Percentiles rank a stretch among this genome's conserved stretches.
Conservation (phyloP, 176 grass and related monocot species). For the Oryza brachyantha region DNA sequence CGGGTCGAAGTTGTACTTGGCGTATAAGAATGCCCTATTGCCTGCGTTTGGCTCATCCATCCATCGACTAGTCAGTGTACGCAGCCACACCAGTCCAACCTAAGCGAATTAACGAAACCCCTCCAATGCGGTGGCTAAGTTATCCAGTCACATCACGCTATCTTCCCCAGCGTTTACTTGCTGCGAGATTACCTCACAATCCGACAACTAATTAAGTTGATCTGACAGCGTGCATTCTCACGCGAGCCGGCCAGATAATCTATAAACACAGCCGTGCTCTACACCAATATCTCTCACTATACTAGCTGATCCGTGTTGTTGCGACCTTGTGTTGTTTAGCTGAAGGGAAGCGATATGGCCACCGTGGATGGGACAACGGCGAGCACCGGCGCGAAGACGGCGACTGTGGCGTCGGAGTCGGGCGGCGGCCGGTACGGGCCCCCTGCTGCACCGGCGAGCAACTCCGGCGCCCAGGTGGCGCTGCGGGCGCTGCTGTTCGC, state of each 20-base stretch:
- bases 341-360: slow-evolving; percentile 9
- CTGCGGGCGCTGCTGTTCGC: slow-evolving; percentile 58
- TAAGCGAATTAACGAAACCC: no score
- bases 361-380: neutral
- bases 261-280: neutral
- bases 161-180: no score
- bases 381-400: neutral
- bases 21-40: no score
- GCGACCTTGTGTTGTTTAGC: neutral
- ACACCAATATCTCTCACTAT: neutral
- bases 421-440: no score
- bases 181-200: no score
- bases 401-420: neutral
- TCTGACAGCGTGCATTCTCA: neutral
- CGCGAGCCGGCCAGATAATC: neutral
- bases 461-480: slow-evolving; percentile 18
- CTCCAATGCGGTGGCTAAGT: neutral
- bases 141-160: no score
- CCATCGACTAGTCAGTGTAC: neutral
- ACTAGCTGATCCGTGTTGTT: no score
- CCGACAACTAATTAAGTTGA: no score
- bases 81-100: no score
- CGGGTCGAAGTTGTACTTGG: no score
- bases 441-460: slow-evolving; percentile 15
- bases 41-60: no score